Evolutionary conservation across 768 basidiomycete species (phyloP), one percentile per base, ranked within the genome.

Genomic region (Zangia roseola): DNA sequence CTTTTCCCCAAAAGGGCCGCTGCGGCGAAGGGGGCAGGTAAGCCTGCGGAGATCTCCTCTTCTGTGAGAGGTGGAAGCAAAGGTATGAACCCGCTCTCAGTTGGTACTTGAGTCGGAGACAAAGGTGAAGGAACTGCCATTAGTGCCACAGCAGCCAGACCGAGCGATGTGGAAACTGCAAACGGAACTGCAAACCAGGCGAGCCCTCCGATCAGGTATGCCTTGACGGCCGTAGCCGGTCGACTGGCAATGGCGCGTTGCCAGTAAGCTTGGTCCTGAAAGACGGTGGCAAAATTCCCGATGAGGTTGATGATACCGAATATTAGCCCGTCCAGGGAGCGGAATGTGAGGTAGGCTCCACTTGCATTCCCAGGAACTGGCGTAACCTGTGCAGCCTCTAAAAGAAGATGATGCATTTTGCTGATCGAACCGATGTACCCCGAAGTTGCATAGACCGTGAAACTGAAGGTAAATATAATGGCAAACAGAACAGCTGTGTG

Each of bases 181-280:
- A 94, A 91, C 0, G 91, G 91, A 50, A 94, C 91, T 1, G 88
- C 82, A 61, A 94, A 92, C 94, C 94, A 97, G 2, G 91, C 87
- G 7, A 94, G 64, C 4, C 93, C 94, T 37, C 94, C 94, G 8
- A 93, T 75, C 4, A 94, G 73, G 70, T 92, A 97, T 0, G 89
- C 94, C 67, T 93, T 94, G 50, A 94, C 92, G 12, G 87, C 88
- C n/a, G 79, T 84, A 2, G 81, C 84, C 0, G 91, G 92, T 14
- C 84, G 73, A 52, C 84, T 87, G 2, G 94, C 94, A 61, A 97
- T 92, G 2, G 93, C 93, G 12, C 91, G 79, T 62, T 93, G 91
- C 85, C 90, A 95, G 68, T 95, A 97, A 0, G 89, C 86, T 60
- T 89, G 84, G 50, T 81, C 79, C 58, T 80, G 75, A 59, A 81